A percentile compares a stretch with the other conserved stretches of the same genome.
phyloP scores from a whole-genome alignment of 2,329 filamentous ascomycete species.

The Fusarium sp. region DNA sequence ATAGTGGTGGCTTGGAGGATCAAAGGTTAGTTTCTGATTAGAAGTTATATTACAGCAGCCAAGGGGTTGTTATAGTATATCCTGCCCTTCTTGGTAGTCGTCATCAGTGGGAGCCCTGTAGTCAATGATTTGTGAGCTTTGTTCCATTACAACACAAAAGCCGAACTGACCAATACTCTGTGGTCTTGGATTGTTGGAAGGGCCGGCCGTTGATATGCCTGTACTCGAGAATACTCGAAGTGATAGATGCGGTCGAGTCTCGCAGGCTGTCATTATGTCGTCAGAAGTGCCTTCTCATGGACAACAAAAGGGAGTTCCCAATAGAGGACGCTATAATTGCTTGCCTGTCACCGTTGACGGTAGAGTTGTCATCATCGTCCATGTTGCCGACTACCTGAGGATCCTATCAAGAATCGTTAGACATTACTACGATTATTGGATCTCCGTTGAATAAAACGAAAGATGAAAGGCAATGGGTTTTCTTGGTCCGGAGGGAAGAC shows the following conservation, averaged over 20 bases:
- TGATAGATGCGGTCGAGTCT: constrained; percentile 23
- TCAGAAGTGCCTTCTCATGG: neutral
- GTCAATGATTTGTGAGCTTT: neutral
- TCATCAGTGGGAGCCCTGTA: constrained; percentile 33
- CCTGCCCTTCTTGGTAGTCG: constrained; percentile 20
- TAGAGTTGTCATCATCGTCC: constrained; percentile 5
- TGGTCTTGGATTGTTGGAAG: constrained; percentile 42
- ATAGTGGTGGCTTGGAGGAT: constrained; percentile 14
- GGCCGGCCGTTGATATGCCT: constrained; percentile 44
- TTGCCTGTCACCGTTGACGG: constrained; percentile 10
- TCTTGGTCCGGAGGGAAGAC: neutral
- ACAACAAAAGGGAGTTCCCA: too few relatives aligned
- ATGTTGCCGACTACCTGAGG: constrained; percentile 20
- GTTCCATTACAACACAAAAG: neutral
- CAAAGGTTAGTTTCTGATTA: neutral
- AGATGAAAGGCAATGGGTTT: neutral
- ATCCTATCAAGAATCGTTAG: constrained; percentile 7
- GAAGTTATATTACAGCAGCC: neutral
- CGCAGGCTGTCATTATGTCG: neutral
- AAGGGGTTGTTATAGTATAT: constrained; percentile 11
- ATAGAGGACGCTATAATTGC: neutral
- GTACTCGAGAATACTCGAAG: constrained; percentile 42
- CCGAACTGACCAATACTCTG: constrained; percentile 42
- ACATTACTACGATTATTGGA: neutral
- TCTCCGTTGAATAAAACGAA: neutral